phyloP scores from a whole-genome alignment of 495 filamentous ascomycete genomes.

The Filosporella fistucella region DNA sequence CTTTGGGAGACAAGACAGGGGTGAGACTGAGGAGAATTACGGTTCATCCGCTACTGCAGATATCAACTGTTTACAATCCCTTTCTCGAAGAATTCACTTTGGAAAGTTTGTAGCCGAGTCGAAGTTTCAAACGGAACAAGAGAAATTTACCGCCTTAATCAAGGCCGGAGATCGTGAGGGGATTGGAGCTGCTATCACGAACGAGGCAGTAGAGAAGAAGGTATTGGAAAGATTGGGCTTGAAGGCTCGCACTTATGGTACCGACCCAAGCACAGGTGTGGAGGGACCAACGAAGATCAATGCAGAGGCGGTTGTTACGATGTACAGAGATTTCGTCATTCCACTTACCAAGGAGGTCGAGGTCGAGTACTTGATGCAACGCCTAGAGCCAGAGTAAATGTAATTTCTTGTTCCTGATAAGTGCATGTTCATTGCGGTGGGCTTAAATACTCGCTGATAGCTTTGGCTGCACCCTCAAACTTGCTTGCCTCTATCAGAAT shows the following conservation, averaged over 20 bases:
- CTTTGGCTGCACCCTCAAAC: conserved; percentile 65
- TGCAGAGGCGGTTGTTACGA: conserved; percentile 83
- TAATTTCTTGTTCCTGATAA: not conserved
- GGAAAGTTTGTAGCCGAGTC: conserved; percentile 98
- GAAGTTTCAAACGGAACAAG: conserved; percentile 87
- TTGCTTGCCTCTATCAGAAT: conserved; percentile 69
- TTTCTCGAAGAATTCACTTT: conserved; percentile 92
- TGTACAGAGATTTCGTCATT: conserved; percentile 96
- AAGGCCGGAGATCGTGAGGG: conserved; percentile 69
- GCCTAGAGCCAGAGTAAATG: conserved; percentile 48
- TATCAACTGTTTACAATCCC: conserved; percentile 83
- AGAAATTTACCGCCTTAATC: conserved; percentile 76
- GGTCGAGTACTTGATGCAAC: conserved; percentile 95
- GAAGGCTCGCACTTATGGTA: conserved; percentile 95
- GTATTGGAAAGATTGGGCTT: conserved; percentile 81
- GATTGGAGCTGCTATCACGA: conserved; percentile 87
- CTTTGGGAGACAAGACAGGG: conserved; percentile 69
- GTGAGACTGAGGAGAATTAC: conserved; percentile 90
- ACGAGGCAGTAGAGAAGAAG: conserved; percentile 83
- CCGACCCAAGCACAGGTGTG: conserved; percentile 65
- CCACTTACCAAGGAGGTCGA: conserved; percentile 96
- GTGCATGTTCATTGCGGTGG: conserved; percentile 25
- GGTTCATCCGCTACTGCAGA: conserved; percentile 89
- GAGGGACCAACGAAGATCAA: conserved; percentile 67
- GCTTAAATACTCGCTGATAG: conserved; percentile 64